Base-by-base conservation (phyloP, 495 filamentous ascomycete genomes). In the Penicillium salamii region DNA sequence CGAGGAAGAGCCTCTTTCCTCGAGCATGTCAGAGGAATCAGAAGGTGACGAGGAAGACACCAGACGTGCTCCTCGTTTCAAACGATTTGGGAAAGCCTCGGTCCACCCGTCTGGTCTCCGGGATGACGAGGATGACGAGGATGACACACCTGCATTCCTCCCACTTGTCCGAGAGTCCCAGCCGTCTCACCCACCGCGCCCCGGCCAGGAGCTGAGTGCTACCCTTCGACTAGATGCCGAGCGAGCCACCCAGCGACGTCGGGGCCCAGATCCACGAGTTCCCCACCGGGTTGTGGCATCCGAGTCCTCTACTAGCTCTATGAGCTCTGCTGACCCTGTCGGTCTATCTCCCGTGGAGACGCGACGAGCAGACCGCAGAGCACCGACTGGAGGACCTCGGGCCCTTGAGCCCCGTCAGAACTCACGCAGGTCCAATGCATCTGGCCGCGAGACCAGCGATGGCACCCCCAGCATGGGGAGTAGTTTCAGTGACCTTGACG, bases 401-500 rank as follows among this genome's bases (percentile, higher is more conserved):
- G 70, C 78, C 0, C 74, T 75, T 3, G 82, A 85, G 50, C 66
- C 78, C 4, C 77, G 76, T n/a, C 70, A 77, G 13, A 86, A 80
- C 56, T 80, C 81, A 2, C 71, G 71, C 12, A 70, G 67, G 32
- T 80, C 78, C 42, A 70, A 43, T 11, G 36, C 76, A 9, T 78
- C 75, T 23, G 79, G 72, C 12, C 76, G 81, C 42, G 86, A 89
- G 32, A 78, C 83, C 5, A 95, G 90, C 57, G 90, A 95, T 51
- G 90, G 84, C 3, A 91, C 89, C 2, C 93, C 91, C 0, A 98
- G 95, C 56, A 97, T 97, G 88, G 90, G 92, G 1, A 96, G 91
- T 62, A 96, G 91, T 64, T 98, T 95, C 62, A 96, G 91, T 66
- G 93, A 98, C 72, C 75, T 98, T 21, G 95, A 97, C 67, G 90